phyloP scores from a whole-genome alignment of 2,329 filamentous ascomycete species.

The Thermomyces lanuginosus region DNA sequence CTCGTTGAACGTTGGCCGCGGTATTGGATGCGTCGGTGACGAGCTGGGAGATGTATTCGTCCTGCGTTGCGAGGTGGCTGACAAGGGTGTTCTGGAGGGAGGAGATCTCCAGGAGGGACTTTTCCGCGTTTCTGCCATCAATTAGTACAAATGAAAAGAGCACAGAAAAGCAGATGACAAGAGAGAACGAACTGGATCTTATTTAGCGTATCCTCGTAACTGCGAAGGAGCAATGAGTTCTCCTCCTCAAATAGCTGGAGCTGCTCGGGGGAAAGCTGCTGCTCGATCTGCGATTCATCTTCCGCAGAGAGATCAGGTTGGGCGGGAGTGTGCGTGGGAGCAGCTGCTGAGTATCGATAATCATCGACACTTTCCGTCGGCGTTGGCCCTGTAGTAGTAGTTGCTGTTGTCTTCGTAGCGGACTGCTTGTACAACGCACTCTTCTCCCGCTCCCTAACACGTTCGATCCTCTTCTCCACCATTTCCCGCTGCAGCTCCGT shows the following conservation, averaged over 20 bases:
- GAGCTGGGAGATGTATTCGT: conserved; percentile 75
- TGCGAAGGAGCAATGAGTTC: conserved; percentile 80
- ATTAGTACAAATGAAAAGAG: conserved; percentile 1
- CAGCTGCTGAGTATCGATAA: conserved; percentile 9
- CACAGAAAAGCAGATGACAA: not conserved
- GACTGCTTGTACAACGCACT: conserved; percentile 58
- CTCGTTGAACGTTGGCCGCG: conserved; percentile 69
- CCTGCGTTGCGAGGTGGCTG: conserved; percentile 68
- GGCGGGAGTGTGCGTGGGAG: too few species aligned
- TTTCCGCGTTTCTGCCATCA: conserved; percentile 57
- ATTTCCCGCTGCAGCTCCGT: conserved; percentile 68
- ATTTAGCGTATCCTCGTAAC: conserved; percentile 84
- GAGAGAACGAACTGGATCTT: conserved; percentile 62
- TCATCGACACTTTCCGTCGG: conserved; percentile 10
- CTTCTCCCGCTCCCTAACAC: conserved; percentile 79
- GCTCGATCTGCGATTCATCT: conserved; percentile 28
- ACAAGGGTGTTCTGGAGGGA: conserved; percentile 83
- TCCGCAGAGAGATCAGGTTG: conserved; percentile 17
- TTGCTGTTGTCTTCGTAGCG: conserved; percentile 1
- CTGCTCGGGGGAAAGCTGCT: conserved; percentile 64
- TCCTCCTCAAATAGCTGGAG: conserved; percentile 85
- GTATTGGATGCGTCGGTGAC: conserved; percentile 70
- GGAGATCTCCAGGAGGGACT: conserved; percentile 79
- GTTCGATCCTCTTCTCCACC: conserved; percentile 75
- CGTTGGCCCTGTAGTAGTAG: conserved; percentile 8